Evolutionary conservation across 1,139 yeast genomes (phyloP), one percentile per base, ranked within the genome.

Genomic region (Yamadazyma sp.): DNA sequence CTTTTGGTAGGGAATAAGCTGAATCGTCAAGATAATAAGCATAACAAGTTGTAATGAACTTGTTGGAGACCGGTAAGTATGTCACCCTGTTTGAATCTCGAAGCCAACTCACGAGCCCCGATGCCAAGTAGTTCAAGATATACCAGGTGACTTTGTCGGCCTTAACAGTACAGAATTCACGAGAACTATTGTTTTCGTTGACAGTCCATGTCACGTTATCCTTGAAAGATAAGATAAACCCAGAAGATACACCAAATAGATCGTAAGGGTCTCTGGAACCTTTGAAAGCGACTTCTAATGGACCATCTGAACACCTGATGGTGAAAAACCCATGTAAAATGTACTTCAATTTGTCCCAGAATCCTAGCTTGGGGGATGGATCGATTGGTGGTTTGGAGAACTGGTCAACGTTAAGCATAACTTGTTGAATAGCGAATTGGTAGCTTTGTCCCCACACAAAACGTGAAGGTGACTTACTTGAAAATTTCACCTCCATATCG

Each of bases 381-480:
- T 79, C 98, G 76, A 87, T 64, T 61, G 86, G 86, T 1, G 87
- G 86, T 51, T 83, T 92, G 1, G 95, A 81, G 56, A 91, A 87
- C 39, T 85, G 83, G 53, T 89, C 96, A 50, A 91, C 75, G 43
- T 81, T 85, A 40, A 81, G 67, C 83, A 87, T 86, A 1, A 83
- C 73, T 49, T 88, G 92, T 49, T 88, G 91, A 30, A 91, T 75
- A 1, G 89, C 94, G 29, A 95, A 91, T 51, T 83, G 88, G 54
- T 83, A 83, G 0, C 89, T 84, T 27, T 83, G 82, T 22, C 96
- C 95, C 95, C 96, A 89, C 0, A 87, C 79, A 31, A 87, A 79
- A 27, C 87, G 67, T 0, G 94, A 79, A 0, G 92, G 82, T 7
- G 62, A 59, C 15, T 69, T 65, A 0, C 95, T 76, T 41, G 73